Evolutionary conservation across 2,329 filamentous ascomycete species (phyloP), one percentile per base, ranked within the genome.

Genomic region (Chrysoporthe cubensis): DNA sequence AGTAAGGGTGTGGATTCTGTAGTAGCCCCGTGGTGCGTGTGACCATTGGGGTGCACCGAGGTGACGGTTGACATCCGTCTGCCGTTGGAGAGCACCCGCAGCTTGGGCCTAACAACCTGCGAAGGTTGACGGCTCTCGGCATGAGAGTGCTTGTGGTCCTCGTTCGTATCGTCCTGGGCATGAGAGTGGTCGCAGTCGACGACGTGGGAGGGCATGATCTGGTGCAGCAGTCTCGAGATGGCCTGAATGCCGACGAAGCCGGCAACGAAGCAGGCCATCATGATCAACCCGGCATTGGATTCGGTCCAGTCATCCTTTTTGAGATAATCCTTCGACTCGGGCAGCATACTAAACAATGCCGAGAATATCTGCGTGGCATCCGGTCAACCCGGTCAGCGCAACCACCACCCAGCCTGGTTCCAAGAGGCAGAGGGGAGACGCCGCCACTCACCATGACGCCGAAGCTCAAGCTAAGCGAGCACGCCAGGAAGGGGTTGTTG

Each of bases 341-440:
- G 95, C 8, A 98, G 85, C 92, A 98, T 97, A 78, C 90, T 96
- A 78, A 94, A 97, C 42, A 98, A 81, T 1, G 95, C 90, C 46
- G 94, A 97, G 79, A 97, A 97, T 52, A 97, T 86, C 94, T 97
- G 74, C 4, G 46, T 4, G 34, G 14, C 37, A 44, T 26, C 18
- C 18, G 13, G 62, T 69, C 44, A 69, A 58, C 50, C 44, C 52
- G 4, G 18, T 34, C 52, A 32, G 21, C 26, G 13, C 32, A 14
- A 34, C 68, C 42, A 62, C 65, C 59, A 46, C n/a, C 18, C 34
- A 43, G 40, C 37, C 14, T 54, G 26, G 3, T 11, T n/a, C 9
- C 6, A 16, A n/a, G 64, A 21, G 18, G 48, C 7, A 54, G 26
- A 14, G 16, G 26, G 5, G 26, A 44, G n/a, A n/a, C 21, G 32